Conservation (phyloP, 2,329 filamentous ascomycete genomes). For the Xenoacremonium recifei region DNA sequence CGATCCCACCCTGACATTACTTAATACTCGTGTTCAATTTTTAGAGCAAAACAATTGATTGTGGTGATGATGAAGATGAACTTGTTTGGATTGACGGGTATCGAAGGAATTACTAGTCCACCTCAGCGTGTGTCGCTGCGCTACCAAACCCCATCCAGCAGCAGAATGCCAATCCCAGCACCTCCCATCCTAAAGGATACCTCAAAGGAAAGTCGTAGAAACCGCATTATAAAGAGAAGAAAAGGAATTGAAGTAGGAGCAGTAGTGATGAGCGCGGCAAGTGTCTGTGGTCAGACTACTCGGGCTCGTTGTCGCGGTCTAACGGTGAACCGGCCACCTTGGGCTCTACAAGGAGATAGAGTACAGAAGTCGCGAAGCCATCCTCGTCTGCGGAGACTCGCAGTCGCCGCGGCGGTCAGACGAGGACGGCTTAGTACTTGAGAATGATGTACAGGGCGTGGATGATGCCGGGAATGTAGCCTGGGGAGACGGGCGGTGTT, state of each 20-base stretch:
- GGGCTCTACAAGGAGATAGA: neutral
- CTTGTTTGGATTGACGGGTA: slow-evolving; percentile 22
- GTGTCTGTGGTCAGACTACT: too few species aligned
- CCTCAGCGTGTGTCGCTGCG: too few species aligned
- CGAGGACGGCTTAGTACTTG: slow-evolving; percentile 65
- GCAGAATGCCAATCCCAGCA: slow-evolving; percentile 1
- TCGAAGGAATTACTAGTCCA: slow-evolving; percentile 16
- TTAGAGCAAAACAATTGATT: too few species aligned
- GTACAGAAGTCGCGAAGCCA: neutral
- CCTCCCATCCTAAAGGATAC: slow-evolving; percentile 1
- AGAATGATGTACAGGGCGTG: slow-evolving; percentile 93
- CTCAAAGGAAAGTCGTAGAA: slow-evolving; percentile 1
- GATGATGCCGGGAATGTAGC: slow-evolving; percentile 77
- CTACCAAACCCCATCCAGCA: slow-evolving; percentile 3
- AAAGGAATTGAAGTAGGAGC: neutral
- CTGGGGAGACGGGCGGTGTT: slow-evolving; percentile 28
- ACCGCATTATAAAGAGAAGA: neutral
- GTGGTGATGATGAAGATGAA: too few species aligned
- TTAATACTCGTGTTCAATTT: too few species aligned
- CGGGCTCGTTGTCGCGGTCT: too few species aligned
- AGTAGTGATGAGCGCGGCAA: neutral
- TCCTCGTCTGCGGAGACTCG: neutral
- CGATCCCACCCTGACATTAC: too few species aligned
- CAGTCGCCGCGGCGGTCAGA: neutral
- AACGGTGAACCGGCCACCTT: neutral